Evolutionary conservation across 1,139 yeast genomes (phyloP), one percentile per base, ranked within the genome.

Genomic region (Lipomyces yarrowii): DNA sequence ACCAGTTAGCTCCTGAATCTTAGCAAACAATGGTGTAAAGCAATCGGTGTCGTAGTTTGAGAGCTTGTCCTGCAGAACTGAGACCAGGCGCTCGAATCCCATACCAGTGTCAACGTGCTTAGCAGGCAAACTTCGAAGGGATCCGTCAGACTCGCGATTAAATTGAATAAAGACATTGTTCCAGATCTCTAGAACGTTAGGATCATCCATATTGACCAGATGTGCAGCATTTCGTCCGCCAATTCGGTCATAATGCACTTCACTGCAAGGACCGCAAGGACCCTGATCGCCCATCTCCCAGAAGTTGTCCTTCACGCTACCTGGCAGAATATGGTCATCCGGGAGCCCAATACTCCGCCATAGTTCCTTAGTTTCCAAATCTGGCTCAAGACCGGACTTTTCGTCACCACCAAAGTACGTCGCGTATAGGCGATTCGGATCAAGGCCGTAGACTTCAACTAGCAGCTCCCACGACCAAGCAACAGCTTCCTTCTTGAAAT

Each of bases 251-350:
- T 91, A 94, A 79, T 94, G 99, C 73, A 94, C 86, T 79, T 94
- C 99, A 23, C 97, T 90, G 81, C 99, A 96, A 61, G 99, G 99
- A 70, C 99, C 99, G 83, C 99, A 94, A 58, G 99, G 99, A 72
- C 99, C 99, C 81, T 93, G 98, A 77, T 96, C 99, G 73, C 99
- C 99, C 99, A 94, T 94, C 82, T 96, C 99, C 99, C 99, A 94
- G 79, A 94, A 94, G 81, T 94, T 94, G 78, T 94, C 99, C 77
- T 87, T 83, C 64, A 88, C 90, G 71, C 87, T 82, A 67, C 99
- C 99, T 32, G 98, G 97, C 72, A 94, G 82, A 73, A 94, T 93
- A 77, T 92, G 98, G 77, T 89, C 94, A 72, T 91, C 97, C 42
- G 87, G 85, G 67, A 94, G 96, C 72, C 99, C 99, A 56, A 89